Conservation (phyloP, 345 rosid species). For the Ceriops tagal region DNA sequence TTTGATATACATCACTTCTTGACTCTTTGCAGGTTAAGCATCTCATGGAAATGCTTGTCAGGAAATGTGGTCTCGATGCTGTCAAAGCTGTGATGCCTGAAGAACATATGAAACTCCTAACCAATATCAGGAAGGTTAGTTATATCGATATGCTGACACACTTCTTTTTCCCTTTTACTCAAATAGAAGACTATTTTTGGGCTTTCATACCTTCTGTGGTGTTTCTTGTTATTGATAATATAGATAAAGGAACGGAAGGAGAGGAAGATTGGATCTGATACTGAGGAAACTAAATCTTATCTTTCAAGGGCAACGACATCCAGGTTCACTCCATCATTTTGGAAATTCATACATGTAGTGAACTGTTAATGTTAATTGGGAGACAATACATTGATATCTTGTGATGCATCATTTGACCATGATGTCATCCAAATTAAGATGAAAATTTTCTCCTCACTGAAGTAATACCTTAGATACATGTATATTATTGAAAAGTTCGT, state of each 20-base stretch:
- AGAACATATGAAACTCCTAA: slow-evolving; percentile 90
- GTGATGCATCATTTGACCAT: too few relatives aligned
- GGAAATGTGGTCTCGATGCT: slow-evolving; percentile 89
- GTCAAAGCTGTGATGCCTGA: slow-evolving; percentile 96
- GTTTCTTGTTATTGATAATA: slow-evolving; percentile 11
- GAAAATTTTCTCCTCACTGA: too few relatives aligned
- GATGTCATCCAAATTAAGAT: too few relatives aligned
- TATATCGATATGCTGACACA: not conserved
- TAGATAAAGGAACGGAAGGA: slow-evolving; percentile 83
- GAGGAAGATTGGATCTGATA: slow-evolving; percentile 46
- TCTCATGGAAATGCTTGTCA: slow-evolving; percentile 89
- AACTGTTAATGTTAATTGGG: not conserved
- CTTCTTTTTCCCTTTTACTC: too few relatives aligned
- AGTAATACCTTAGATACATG: too few relatives aligned
- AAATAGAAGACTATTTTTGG: too few relatives aligned
- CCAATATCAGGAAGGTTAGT: slow-evolving; percentile 89
- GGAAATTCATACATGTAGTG: not conserved
- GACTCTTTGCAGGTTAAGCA: slow-evolving; percentile 60
- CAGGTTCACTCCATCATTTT: slow-evolving; percentile 39
- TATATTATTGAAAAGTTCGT: too few relatives aligned
- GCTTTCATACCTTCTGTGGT: too few relatives aligned
- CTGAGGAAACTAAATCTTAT: slow-evolving; percentile 65
- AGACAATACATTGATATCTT: not conserved
- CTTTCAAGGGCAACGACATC: slow-evolving; percentile 74
- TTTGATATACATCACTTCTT: not conserved